Base-by-base conservation (phyloP, 1,284 basidiomycete species). In the Caloboletus firmus region DNA sequence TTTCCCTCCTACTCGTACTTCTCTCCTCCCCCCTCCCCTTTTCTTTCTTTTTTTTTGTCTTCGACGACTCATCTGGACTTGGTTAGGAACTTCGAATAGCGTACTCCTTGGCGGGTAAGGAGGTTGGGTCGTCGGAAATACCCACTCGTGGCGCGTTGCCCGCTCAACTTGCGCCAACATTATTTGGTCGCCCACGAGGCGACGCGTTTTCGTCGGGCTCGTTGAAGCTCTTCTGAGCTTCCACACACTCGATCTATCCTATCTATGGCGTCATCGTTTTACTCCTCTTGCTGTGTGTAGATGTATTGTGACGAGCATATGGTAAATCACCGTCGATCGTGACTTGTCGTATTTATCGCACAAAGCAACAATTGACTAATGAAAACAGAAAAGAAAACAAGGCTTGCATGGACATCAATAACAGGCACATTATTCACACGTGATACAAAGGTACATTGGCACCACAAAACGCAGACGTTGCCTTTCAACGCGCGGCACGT, bases 31-130 rank as follows among this genome's bases (percentile, higher is more conserved):
- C n/a, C n/a, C n/a, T n/a, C n/a, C n/a, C n/a, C n/a, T 13, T 37
- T 45, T 24, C 10, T 18, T 11, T 5, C 9, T 5, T 13, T 15
- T 1, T 42, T 11, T 13, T 34, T 36, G n/a, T 13, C 52, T 37
- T 18, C 26, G 24, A 44, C 35, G 37, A 18, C 55, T 49, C 32
- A 50, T 57, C 24, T 24, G 44, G 26, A n/a, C 31, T 42, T 46
- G 47, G 47, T 22, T 45, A 70, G 69, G 69, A 70, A 62, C 69
- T 73, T 45, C 69, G 71, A 57, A 53, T 73, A 58, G 69, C 72
- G 1, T 58, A 50, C 39, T 55, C 55, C 37, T 31, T 58, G 44
- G 60, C 64, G n/a, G 58, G 64, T 0, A 71, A 70, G 48, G 68
- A 71, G 43, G 68, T 72, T 31, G 59, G 65, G 24, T 72, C 68